phyloP scores from a whole-genome alignment of 2,329 filamentous ascomycete species.

The Colletotrichum acutatum region DNA sequence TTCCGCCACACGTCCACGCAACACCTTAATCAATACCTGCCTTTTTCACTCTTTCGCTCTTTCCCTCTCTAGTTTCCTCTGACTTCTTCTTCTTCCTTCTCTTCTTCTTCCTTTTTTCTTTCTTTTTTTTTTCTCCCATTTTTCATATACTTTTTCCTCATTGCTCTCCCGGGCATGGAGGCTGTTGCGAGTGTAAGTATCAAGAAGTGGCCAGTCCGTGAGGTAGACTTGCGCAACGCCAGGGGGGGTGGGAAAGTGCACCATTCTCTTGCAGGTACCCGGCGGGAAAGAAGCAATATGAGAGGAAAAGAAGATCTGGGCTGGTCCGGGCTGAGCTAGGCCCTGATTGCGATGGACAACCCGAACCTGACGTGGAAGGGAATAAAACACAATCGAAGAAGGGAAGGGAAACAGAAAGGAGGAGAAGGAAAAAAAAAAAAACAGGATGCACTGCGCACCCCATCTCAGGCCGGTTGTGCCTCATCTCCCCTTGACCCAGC shows the following conservation, averaged over 20 bases:
- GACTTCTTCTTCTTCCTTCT: too few relatives aligned
- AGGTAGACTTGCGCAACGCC: background rate
- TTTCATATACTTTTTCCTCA: too few relatives aligned
- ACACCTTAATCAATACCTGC: too few relatives aligned
- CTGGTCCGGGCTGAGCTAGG: slow-evolving; percentile 19
- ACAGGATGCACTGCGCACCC: background rate
- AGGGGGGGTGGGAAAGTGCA: slow-evolving; percentile 11
- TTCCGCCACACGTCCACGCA: too few relatives aligned
- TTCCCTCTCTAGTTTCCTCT: too few relatives aligned
- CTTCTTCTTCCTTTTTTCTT: too few relatives aligned
- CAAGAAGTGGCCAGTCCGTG: background rate
- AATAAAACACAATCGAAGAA: background rate
- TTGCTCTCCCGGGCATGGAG: background rate
- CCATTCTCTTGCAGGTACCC: background rate
- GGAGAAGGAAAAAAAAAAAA: background rate
- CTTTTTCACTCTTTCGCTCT: too few relatives aligned
- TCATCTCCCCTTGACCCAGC: background rate
- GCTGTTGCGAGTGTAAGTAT: background rate
- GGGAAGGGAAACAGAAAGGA: background rate
- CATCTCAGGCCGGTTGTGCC: background rate
- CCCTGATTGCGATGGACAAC: slow-evolving; percentile 21
- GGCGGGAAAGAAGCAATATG: slow-evolving; percentile 8
- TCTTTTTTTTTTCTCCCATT: too few relatives aligned
- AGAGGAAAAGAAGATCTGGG: background rate
- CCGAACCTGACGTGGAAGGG: background rate